Percentiles rank a stretch among this genome's conserved stretches.
These are phyloP conservation scores for Dissophora globulifera DNA, from an alignment of 192 early-diverging fungal genomes.

Conservation along the genomic window DNA sequence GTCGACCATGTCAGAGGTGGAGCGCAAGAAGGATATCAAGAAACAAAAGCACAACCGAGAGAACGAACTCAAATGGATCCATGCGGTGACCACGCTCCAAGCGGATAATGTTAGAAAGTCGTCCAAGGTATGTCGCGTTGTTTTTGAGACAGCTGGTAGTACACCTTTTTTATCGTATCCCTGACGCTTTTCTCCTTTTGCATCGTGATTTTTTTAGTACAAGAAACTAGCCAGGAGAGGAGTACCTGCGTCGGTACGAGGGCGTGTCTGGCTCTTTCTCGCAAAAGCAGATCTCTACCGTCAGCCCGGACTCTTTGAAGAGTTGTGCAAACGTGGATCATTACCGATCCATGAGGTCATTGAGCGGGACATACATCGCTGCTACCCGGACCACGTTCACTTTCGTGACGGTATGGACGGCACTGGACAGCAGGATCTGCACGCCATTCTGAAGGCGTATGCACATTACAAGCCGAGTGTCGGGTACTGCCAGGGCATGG, in stretches of 20 bases:
- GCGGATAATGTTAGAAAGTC: conserved; percentile 52
- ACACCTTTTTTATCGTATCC: background rate
- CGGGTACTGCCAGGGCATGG: conserved; percentile 98
- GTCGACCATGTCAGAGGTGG: conserved; percentile 10
- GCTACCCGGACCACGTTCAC: conserved; percentile 89
- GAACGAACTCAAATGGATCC: conserved; percentile 51
- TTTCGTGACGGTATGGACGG: conserved; percentile 78
- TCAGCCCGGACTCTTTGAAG: conserved; percentile 59
- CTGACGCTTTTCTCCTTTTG: background rate
- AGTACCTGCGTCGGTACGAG: conserved; percentile 76
- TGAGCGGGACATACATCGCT: conserved; percentile 87
- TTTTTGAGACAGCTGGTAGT: too few species aligned
- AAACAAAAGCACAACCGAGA: conserved; percentile 38
- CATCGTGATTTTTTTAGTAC: conserved; percentile 50
- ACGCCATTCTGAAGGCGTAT: conserved; percentile 85
- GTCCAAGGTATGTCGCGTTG: conserved; percentile 46
- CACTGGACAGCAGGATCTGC: conserved; percentile 80
- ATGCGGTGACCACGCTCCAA: conserved; percentile 33
- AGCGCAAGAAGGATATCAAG: conserved; percentile 15
- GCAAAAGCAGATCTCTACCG: conserved; percentile 62
- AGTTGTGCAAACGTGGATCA: conserved; percentile 44
- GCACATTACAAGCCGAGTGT: conserved; percentile 85
- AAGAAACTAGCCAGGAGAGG: conserved; percentile 78
- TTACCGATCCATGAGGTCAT: conserved; percentile 87
- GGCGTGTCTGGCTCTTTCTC: conserved; percentile 75